A percentile compares a stretch with the other conserved stretches of the same genome.
Evolutionary conservation across 1,284 basidiomycete species (phyloP).

Genomic region (Ganoderma boninense): DNA sequence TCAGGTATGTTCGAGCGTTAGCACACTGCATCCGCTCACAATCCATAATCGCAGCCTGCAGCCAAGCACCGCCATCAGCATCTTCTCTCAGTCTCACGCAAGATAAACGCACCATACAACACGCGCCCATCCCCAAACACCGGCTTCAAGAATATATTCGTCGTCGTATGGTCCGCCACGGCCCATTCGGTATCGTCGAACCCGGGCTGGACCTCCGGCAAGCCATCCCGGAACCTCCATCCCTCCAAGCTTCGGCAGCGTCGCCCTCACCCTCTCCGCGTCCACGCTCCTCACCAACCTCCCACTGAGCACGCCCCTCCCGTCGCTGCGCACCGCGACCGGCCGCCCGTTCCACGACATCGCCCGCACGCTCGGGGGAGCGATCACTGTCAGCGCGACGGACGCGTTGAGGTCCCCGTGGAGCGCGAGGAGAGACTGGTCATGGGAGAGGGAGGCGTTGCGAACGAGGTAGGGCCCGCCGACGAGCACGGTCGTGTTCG

Average conservation of each 20-base stretch:
- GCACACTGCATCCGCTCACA: conserved; percentile 53
- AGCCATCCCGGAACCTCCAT: conserved; percentile 77
- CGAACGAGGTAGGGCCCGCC: conserved; percentile 66
- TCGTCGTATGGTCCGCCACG: conserved; percentile 70
- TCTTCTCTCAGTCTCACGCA: no score
- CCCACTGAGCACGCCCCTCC: conserved; percentile 37
- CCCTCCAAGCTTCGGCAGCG: conserved; percentile 52
- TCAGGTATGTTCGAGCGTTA: background rate
- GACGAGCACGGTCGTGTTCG: conserved; percentile 58
- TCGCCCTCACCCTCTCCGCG: conserved; percentile 21
- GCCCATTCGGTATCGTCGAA: conserved; percentile 74
- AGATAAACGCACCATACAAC: conserved; percentile 67
- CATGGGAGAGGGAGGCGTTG: conserved; percentile 50
- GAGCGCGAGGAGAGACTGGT: conserved; percentile 48
- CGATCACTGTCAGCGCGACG: conserved; percentile 57
- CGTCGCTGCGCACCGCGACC: conserved; percentile 46
- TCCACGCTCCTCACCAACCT: conserved; percentile 31
- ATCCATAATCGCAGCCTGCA: conserved; percentile 78
- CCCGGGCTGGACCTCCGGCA: conserved; percentile 67
- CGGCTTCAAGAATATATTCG: conserved; percentile 73
- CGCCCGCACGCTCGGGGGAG: conserved; percentile 54
- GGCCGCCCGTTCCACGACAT: conserved; percentile 77
- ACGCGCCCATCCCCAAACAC: conserved; percentile 77
- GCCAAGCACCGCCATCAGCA: conserved; percentile 44
- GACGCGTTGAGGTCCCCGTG: conserved; percentile 56